Conservation (phyloP, 2,329 filamentous ascomycete genomes). For the Fusarium sp. region DNA sequence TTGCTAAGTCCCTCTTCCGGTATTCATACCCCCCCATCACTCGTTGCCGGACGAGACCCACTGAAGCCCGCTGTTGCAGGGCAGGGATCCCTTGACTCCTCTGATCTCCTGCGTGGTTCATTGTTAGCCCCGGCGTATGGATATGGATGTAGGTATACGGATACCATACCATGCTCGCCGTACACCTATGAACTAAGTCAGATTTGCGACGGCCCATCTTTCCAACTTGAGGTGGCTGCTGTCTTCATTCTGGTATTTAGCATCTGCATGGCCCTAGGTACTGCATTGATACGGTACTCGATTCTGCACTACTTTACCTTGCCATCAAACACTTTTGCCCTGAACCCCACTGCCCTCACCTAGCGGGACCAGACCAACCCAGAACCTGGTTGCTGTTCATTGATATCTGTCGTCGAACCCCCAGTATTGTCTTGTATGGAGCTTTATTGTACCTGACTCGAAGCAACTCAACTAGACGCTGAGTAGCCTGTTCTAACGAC, state of each 20-base stretch:
- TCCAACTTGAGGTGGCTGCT: constrained; percentile 6
- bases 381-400: constrained; percentile 25
- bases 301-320: constrained; percentile 16
- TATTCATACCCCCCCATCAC: constrained; percentile 14
- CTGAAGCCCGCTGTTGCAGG: constrained; percentile 41
- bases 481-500: constrained; percentile 15
- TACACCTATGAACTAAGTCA: constrained; percentile 43
- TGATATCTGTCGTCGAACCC: constrained; percentile 35
- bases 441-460: constrained; percentile 33
- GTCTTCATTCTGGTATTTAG: constrained; percentile 30
- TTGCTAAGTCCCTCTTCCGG: constrained; percentile 1
- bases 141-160: constrained; percentile 5
- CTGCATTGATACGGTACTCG: constrained; percentile 1
- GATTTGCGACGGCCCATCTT: constrained; percentile 38
- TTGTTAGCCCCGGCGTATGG: constrained; percentile 37
- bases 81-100: constrained; percentile 38
- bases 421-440: constrained; percentile 18
- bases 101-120: constrained; percentile 44
- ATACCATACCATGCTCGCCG: constrained; percentile 36
- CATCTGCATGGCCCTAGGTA: constrained; percentile 36
- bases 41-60: constrained; percentile 41
- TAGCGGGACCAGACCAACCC: constrained; percentile 25
- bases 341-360: constrained; percentile 33
- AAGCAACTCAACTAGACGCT: constrained; percentile 25
- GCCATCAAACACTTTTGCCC: constrained; percentile 17